These are phyloP conservation scores for Anthoceros angustus DNA, from an alignment of 225 moss, liverwort and hornwort genomes.

Conservation along the genomic window DNA sequence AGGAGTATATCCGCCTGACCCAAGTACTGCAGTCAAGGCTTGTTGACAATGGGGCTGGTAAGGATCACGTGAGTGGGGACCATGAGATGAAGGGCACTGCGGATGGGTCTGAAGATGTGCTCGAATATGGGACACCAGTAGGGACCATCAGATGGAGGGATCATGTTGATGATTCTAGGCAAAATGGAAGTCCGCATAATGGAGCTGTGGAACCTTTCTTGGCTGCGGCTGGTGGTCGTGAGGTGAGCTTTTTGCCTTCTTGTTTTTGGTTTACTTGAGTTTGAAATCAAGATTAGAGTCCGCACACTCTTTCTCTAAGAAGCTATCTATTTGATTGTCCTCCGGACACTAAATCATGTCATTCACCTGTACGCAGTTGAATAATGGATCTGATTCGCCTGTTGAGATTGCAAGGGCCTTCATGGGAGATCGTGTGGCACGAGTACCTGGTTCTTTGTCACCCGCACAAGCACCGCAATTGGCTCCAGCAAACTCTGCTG, in stretches of 20 bases:
- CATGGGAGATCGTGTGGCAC: constrained; percentile 70
- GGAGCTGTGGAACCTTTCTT: neutral
- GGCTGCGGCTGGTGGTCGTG: neutral
- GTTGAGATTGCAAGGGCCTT: constrained; percentile 84
- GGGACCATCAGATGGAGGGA: constrained; percentile 29
- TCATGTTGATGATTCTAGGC: constrained; percentile 22
- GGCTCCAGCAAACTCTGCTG: neutral
- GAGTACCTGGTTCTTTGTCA: constrained; percentile 31
- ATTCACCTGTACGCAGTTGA: constrained; percentile 13
- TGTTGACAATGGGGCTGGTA: constrained; percentile 40
- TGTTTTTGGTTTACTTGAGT: too few relatives aligned
- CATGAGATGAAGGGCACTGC: constrained; percentile 20
- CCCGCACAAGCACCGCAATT: constrained; percentile 15
- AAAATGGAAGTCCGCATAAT: constrained; percentile 11
- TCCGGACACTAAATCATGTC: neutral
- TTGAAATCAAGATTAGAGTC: neutral
- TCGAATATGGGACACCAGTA: constrained; percentile 6
- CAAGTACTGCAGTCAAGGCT: constrained; percentile 50
- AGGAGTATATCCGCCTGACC: constrained; percentile 60
- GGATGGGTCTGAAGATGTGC: constrained; percentile 7
- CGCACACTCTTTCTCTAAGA: neutral
- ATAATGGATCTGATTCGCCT: constrained; percentile 33
- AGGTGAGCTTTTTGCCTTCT: neutral
- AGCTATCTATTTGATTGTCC: neutral
- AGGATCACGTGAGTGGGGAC: constrained; percentile 21